Evolutionary conservation across 2,329 filamentous ascomycete species (phyloP), one percentile per base, ranked within the genome.

Genomic region (Colletotrichum sp.): DNA sequence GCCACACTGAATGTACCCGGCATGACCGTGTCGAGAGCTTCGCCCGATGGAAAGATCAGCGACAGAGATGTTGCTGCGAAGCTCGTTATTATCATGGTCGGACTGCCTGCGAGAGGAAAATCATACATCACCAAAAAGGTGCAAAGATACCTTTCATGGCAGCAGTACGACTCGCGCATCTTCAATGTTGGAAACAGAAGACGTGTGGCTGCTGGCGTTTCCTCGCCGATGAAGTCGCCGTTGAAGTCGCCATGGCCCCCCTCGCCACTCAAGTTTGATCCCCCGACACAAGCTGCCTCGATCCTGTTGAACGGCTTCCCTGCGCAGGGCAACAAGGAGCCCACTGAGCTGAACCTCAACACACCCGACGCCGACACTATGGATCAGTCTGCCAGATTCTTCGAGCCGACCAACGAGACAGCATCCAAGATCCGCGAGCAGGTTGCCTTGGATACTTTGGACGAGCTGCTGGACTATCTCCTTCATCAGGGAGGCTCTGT

Each of bases 81-180:
- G 89, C 89, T 99, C 77, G 95, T 99, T 82, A 98, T 99, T 81
- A 93, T 99, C 84, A 99, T 99, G 97, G 97, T 99, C 76, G 97
- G 97, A 78, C 88, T 99, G 80, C 97, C 97, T 4, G 97, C 97
- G 12, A 91, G 97, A 81, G 97, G 97, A 83, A 99, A 99, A 87
- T 98, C 96, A 71, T 99, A 99, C 86, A 98, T 99, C 81, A 99
- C 97, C 77, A 99, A 99, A 89, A 99, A 99, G 87, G 91, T 99
- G 78, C 95, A 97, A 75, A 92, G 97, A 77, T 99, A 99, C 83
- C 88, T 99, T 67, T 96, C 98, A 66, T 99, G 97, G 97, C 93
- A 98, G 81, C 97, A 99, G 83, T 96, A 99, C 85, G 95, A 98
- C 81, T 97, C 96, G 15, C 92, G 91, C 79, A 98, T 99, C 80